Conservation (phyloP, 805 yeast species). For the Yarrowia sp. region DNA sequence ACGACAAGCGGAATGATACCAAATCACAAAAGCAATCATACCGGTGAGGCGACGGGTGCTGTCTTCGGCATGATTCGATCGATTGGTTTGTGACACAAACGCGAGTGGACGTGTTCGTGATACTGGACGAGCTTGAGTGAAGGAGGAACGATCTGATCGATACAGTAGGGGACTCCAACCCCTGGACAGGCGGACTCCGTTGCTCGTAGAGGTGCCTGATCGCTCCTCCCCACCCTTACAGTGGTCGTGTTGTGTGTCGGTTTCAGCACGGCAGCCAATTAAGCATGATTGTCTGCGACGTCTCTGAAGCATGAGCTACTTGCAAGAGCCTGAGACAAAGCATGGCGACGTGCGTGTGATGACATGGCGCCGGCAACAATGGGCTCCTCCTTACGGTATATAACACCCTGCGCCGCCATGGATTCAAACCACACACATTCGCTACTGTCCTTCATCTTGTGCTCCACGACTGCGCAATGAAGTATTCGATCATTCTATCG, state of each 20-base stretch:
- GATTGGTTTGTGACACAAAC: not conserved
- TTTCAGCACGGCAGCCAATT: constrained; percentile 17
- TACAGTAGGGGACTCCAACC: no score
- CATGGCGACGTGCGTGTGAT: constrained; percentile 4
- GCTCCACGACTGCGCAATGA: constrained; percentile 20
- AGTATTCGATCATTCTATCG: constrained; percentile 12
- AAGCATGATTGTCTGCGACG: no score
- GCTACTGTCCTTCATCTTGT: constrained; percentile 20
- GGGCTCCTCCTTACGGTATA: not conserved
- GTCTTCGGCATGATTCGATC: not conserved
- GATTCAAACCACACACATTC: not conserved
- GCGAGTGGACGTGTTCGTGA: no score
- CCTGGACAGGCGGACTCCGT: no score
- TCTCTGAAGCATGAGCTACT: no score
- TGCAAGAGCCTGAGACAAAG: not conserved
- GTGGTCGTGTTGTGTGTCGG: not conserved
- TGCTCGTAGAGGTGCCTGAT: no score
- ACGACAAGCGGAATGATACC: not conserved
- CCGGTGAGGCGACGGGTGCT: not conserved
- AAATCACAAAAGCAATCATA: not conserved
- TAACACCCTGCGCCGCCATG: constrained; percentile 12
- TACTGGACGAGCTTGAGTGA: no score
- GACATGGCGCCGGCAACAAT: not conserved
- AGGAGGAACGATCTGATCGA: no score
- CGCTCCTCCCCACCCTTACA: no score